A percentile compares a stretch with the other conserved stretches of the same genome.
These are phyloP conservation scores for Zhuliangozyma parablackwelliae DNA, from an alignment of 1,139 yeast species.

Conservation along the genomic window DNA sequence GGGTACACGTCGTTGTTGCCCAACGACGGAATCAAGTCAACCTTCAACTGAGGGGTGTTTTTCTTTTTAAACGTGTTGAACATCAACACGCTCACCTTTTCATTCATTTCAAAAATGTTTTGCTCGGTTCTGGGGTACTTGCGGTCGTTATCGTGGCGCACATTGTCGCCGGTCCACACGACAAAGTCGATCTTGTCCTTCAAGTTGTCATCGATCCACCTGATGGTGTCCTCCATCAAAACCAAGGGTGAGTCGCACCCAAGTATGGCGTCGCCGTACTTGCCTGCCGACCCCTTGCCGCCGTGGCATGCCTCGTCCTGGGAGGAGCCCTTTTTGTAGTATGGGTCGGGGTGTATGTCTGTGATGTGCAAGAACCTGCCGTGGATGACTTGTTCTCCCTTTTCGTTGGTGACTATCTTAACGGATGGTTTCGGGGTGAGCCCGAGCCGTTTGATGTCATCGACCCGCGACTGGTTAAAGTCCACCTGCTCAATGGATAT, in stretches of 20 bases:
- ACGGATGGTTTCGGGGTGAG: conserved; percentile 33
- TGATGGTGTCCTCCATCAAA: conserved; percentile 58
- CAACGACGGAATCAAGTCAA: conserved; percentile 60
- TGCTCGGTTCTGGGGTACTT: conserved; percentile 64
- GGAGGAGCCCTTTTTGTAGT: conserved; percentile 51
- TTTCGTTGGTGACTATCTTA: conserved; percentile 17
- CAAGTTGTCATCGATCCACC: conserved; percentile 61
- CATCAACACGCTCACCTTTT: conserved; percentile 52
- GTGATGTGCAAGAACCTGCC: conserved; percentile 84
- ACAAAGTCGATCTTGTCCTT: conserved; percentile 78
- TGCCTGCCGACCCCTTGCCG: conserved; percentile 52
- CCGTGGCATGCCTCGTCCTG: conserved; percentile 56
- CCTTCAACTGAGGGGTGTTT: conserved; percentile 42
- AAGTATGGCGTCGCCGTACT: conserved; percentile 66
- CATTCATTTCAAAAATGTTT: conserved; percentile 67
- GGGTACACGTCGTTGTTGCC: conserved; percentile 91
- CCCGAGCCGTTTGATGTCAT: conserved; percentile 11
- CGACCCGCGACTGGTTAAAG: conserved; percentile 6
- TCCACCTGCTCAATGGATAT: conserved; percentile 5
- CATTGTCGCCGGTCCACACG: conserved; percentile 88
- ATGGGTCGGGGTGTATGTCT: conserved; percentile 83
- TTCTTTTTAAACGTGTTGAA: conserved; percentile 41
- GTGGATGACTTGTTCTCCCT: conserved; percentile 34
- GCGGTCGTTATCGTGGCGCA: conserved; percentile 82
- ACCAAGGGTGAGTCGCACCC: conserved; percentile 72